Evolutionary conservation across 306 rosid species (phyloP), one percentile per base, ranked within the genome.

Genomic region (Begonia masoniana): DNA sequence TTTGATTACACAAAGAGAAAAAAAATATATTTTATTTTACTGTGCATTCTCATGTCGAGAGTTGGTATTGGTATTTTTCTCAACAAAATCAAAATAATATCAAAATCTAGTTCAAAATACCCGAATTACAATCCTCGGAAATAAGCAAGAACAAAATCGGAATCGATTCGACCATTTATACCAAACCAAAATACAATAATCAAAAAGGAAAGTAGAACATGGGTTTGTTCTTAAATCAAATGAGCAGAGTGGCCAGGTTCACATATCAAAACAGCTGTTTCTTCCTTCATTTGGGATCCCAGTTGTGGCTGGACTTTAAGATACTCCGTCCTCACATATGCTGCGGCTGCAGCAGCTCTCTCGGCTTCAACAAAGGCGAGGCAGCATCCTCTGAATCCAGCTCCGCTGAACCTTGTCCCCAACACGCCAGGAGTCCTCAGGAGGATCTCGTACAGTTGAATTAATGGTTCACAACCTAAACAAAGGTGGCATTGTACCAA

Each of bases 351-450:
- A 7, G 54, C 53, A 4, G 86, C 96, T 57, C 24, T 66, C 15
- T 72, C 57, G 14, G 82, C 77, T 53, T 91, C 84, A 24, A 91
- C 96, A n/a, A 91, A 52, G 49, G 92, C 99, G 35, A 91, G 50
- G 45, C 99, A 91, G 61, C 96, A 91, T 5, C 99, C 99, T 75
- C 96, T 73, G 55, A 91, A 91, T 54, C 99, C 96, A 23, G 99
- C 99, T 14, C 99, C 99, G 31, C 96, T 86, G 66, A 91, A 86
- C 61, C 96, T 85, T 42, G 96, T 86, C 62, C 96, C 99, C 59
- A 67, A 74, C 10, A 85, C 85, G 24, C 96, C 97, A 10, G 92
- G 94, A 51, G 96, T 83, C 61, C 71, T 78, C 75, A 78, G 54
- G 61, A 91, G 81, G 55, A 83, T 77, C 82, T 81, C 80, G 14